phyloP scores from a whole-genome alignment of 257 asterid species.

The Rauvolfia tetraphylla region DNA sequence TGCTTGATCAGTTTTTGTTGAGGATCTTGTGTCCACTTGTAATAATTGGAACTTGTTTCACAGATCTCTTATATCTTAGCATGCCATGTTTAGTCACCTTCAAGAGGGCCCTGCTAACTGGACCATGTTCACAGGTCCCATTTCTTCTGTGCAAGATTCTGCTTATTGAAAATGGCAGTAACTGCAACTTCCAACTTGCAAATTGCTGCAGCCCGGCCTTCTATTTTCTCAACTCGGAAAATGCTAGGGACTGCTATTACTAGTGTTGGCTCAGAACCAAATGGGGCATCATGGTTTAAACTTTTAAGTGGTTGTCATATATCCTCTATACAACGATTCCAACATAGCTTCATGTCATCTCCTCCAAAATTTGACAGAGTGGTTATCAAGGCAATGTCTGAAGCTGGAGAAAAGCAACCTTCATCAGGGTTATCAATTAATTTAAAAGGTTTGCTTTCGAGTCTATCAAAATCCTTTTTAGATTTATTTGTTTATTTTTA shows the following conservation, averaged over 20 bases:
- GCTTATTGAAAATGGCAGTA: slow-evolving; percentile 52
- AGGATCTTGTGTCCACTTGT: background rate
- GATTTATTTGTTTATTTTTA: background rate
- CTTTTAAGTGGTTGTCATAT: slow-evolving; percentile 49
- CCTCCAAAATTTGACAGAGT: slow-evolving; percentile 35
- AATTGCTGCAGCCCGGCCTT: slow-evolving; percentile 46
- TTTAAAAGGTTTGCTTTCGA: slow-evolving; percentile 50
- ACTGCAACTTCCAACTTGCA: slow-evolving; percentile 64
- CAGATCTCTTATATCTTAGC: background rate
- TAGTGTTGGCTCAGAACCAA: slow-evolving; percentile 26
- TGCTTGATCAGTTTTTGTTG: background rate
- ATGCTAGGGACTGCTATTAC: slow-evolving; percentile 29
- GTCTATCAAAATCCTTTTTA: slow-evolving; percentile 1
- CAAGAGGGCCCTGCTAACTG: background rate
- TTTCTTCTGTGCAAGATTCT: slow-evolving; percentile 13
- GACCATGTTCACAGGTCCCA: slow-evolving; percentile 23
- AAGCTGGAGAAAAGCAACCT: slow-evolving; percentile 46
- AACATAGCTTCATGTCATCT: slow-evolving; percentile 45
- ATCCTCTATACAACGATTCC: slow-evolving; percentile 44
- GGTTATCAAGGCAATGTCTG: slow-evolving; percentile 57
- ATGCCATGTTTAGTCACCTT: background rate
- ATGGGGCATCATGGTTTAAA: slow-evolving; percentile 38
- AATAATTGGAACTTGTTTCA: background rate
- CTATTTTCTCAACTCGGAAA: slow-evolving; percentile 40
- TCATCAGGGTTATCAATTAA: slow-evolving; percentile 52